Base-by-base conservation (phyloP, 2,329 filamentous ascomycete genomes). In the Pestalotiopsis fici region DNA sequence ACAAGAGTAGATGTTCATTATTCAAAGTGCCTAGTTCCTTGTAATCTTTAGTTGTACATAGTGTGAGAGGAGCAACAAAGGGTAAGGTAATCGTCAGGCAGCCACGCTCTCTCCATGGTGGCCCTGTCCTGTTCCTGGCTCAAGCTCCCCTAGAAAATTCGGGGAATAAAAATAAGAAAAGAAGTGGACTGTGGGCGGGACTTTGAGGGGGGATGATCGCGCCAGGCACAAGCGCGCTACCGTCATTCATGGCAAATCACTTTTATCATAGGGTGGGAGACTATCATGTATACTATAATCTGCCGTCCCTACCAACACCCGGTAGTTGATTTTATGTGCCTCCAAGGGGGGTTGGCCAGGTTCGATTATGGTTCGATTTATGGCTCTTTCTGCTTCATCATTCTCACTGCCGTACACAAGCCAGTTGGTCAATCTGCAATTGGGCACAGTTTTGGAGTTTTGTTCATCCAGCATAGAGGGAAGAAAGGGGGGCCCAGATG, bases 111-210 rank as follows among this genome's bases (percentile, higher is more conserved):
- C 43, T 9, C 43, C 18, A 50, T 50, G 43, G 31, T 50, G 43
- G 43, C 43, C 43, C 43, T 35, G 31, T 28, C 57, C 57, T 62
- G 59, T 62, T 62, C 59, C 59, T 62, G 25, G 59, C 59, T 62
- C 59, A 50, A 62, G 37, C 35, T 43, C n/a, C 13, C 7, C 43
- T 21, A n/a, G 23, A 18, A 62, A 47, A 18, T 47, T 62, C 59
- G 59, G 59, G 59, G 37, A 62, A 62, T 62, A 62, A 60, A 60
- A 57, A 50, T 50, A 50, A 50, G 43, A 50, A 60, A 35, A 60
- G 57, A 60, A 60, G 59, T 62, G 59, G 39, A 50, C n/a, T 43
- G 27, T 31, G 18, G 31, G 59, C 35, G 35, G 59, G 59, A 62
- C 35, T n/a, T 47, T 35, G 31, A 11, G 31, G 39, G 37, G 37